Evolutionary conservation across 2,329 filamentous ascomycete species (phyloP), one percentile per base, ranked within the genome.

Genomic region (Talaromyces sp.): DNA sequence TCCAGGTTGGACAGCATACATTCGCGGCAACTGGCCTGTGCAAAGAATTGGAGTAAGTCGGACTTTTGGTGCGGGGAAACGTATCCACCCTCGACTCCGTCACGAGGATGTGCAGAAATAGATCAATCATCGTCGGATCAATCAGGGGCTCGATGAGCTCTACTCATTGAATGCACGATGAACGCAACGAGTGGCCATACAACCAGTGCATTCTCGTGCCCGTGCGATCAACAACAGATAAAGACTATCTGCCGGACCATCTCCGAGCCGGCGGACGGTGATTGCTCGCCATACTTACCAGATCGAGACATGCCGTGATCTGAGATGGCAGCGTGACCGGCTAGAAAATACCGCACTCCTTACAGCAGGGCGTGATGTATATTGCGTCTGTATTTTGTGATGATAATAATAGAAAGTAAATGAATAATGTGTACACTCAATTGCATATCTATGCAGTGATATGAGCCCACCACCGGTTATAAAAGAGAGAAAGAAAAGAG

Each of bases 311-410:
- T 6, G 31, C 23, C 44, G 44, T 23, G 21, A 25, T 46, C 12
- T 42, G 5, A 42, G 44, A 48, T 50, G 25, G 14, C 3, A 55
- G 52, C 21, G 52, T 55, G 35, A 55, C 52, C 33, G 11, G 54
- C 18, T 3, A 40, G 31, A 40, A 56, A 57, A 57, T 57, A 28
- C 54, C 54, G 54, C 54, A 42, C 37, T 42, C 54, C 54, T 57
- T 55, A 18, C 35, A 37, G 33, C 23, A n/a, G 18, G 18, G 33
- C 37, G n/a, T 18, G 35, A 35, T 23, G 54, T 5, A 18, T 40
- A 35, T 23, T n/a, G n/a, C n/a, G n/a, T n/a, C n/a, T n/a, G n/a
- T n/a, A n/a, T n/a, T n/a, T n/a, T n/a, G n/a, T n/a, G n/a, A n/a
- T n/a, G n/a, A n/a, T n/a, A n/a, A n/a, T n/a, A n/a, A n/a, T n/a